Evolutionary conservation across 2,329 filamentous ascomycete genomes (phyloP), one percentile per base, ranked within the genome.

Genomic region (Teratosphaeria gauchensis): DNA sequence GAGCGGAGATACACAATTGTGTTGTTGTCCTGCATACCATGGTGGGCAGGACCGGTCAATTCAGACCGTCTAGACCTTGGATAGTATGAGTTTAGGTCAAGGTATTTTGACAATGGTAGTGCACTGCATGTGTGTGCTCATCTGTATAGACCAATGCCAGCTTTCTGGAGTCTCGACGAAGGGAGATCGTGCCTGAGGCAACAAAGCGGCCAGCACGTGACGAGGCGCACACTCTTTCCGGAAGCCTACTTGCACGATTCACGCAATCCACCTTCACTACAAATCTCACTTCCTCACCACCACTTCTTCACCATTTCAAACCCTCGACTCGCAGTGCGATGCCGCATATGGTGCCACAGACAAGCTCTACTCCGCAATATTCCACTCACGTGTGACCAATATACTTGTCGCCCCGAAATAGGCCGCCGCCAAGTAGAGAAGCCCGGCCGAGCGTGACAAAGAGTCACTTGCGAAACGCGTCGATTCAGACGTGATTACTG

Each of bases 21-120:
- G 4, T 53, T 19, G 14, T 7, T n/a, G 12, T 55, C 55, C 32
- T 12, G 33, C 56, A 53, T 70, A 73, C 72, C 72, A 73, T 73
- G n/a, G 16, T 61, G 58, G 35, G 54, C 51, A 9, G 19, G 21
- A 19, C 21, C n/a, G 42, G 19, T 48, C 42, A 21, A n/a, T 9
- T n/a, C n/a, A 1, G n/a, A 8, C n/a, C 9, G 7, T 48, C 9
- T 24, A 21, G 42, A 21, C n/a, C 19, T 19, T 21, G 12, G 35
- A 5, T 16, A 42, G 1, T 5, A 48, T 21, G 16, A 48, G 42
- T 8, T 16, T 19, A 21, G 19, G 19, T 48, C 42, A 21, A 48
- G 42, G 4, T 21, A 16, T 42, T 11, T 11, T 38, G 35, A 16
- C 12, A 12, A 42, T 16, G 12, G 12, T 5, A 4, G 1, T 16